Conservation (phyloP, 805 yeast species). For the Sungouiella blattae region DNA sequence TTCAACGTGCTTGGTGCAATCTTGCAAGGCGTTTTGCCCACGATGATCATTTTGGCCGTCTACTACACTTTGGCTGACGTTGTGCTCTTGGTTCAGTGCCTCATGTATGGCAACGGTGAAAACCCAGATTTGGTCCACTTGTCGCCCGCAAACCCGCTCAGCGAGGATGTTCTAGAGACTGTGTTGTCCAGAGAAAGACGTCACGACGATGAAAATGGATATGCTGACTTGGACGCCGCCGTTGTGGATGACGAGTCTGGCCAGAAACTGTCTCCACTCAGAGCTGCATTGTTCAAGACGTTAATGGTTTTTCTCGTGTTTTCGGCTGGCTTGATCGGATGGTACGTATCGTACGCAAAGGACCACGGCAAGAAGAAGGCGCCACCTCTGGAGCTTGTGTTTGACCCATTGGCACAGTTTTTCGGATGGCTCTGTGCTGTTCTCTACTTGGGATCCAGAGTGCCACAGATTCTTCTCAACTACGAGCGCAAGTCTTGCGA, state of each 20-base stretch:
- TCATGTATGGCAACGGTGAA: slow-evolving; percentile 66
- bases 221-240: slow-evolving; percentile 27
- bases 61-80: slow-evolving; percentile 92
- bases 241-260: slow-evolving; percentile 5
- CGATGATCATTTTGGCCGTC: slow-evolving; percentile 89
- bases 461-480: slow-evolving; percentile 88
- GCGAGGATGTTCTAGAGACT: slow-evolving; percentile 63
- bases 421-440: slow-evolving; percentile 82
- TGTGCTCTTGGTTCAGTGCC: slow-evolving; percentile 77
- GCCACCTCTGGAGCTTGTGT: slow-evolving; percentile 45
- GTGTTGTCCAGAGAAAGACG: slow-evolving; percentile 47
- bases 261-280: slow-evolving; percentile 17
- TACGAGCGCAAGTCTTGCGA: slow-evolving; percentile 88
- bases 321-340: slow-evolving; percentile 80
- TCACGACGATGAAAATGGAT: slow-evolving; percentile 10
- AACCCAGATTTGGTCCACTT: slow-evolving; percentile 71
- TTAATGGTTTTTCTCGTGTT: slow-evolving; percentile 66
- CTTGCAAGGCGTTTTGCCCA: slow-evolving; percentile 85
- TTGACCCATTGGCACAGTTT: slow-evolving; percentile 77
- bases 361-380: slow-evolving; percentile 32
- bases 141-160: slow-evolving; percentile 85
- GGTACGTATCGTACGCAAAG: slow-evolving; percentile 64
- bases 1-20: slow-evolving; percentile 91
- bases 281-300: slow-evolving; percentile 24
- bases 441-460: slow-evolving; percentile 78